These are phyloP conservation scores for Calendula officinalis DNA, from an alignment of 129 eudicot genomes.

Conservation along the genomic window DNA sequence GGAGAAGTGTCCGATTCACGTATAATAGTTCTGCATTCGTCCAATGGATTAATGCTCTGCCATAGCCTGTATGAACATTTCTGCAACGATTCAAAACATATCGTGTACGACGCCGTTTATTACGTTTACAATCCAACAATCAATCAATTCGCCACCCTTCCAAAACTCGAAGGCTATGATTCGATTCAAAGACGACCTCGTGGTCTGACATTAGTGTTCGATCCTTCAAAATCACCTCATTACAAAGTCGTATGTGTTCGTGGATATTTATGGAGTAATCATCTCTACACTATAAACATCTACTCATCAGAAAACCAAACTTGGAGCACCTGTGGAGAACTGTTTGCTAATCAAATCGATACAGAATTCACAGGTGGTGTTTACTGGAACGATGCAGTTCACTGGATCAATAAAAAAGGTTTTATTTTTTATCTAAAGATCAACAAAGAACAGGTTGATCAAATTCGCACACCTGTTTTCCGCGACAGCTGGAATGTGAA, in stretches of 20 bases:
- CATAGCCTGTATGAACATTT: not conserved
- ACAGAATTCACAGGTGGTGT: not conserved
- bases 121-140: slow-evolving; percentile 5
- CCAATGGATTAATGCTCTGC: not conserved
- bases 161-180: not conserved
- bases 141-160: not conserved
- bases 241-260: not conserved
- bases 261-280: not conserved
- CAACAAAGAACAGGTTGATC: not conserved
- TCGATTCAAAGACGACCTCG: not conserved
- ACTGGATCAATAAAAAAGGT: not conserved
- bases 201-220: slow-evolving; percentile 1
- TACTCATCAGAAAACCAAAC: slow-evolving; percentile 1
- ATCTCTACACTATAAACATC: not conserved
- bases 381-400: slow-evolving; percentile 3
- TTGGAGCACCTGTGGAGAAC: not conserved
- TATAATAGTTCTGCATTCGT: not conserved
- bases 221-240: not conserved
- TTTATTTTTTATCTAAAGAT: not conserved
- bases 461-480: not conserved
- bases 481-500: no score
- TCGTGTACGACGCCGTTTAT: not conserved
- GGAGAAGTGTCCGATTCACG: not conserved
- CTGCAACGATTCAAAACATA: not conserved
- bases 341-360: not conserved